These are phyloP conservation scores for Fusarium torulosum DNA, from an alignment of 2,329 filamentous ascomycete species.

Conservation along the genomic window DNA sequence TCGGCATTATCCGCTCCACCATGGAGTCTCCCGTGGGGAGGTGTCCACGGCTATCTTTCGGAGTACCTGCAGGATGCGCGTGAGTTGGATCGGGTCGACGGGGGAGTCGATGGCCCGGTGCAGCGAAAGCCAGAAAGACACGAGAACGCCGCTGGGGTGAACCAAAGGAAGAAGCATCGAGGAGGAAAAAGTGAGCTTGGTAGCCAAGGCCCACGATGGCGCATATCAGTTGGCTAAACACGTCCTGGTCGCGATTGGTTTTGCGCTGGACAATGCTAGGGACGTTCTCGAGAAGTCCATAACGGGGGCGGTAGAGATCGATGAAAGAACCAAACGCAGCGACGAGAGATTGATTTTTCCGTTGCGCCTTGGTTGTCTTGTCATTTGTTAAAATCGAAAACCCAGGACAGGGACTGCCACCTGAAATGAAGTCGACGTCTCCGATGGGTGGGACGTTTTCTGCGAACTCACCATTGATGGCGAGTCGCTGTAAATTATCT, in stretches of 20 bases:
- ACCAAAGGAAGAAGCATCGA: constrained; percentile 78
- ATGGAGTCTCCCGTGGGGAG: constrained; percentile 72
- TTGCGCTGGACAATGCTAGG: constrained; percentile 69
- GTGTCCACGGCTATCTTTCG: constrained; percentile 62
- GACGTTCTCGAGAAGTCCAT: constrained; percentile 84
- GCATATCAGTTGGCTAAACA: constrained; percentile 80
- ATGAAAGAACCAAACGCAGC: constrained; percentile 81
- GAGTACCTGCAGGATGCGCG: constrained; percentile 62
- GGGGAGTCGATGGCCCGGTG: constrained; percentile 72
- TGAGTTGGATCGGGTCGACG: constrained; percentile 71
- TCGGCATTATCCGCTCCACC: constrained; percentile 59
- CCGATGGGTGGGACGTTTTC: constrained; percentile 68
- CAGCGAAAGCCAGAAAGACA: constrained; percentile 78
- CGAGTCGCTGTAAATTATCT: constrained; percentile 72
- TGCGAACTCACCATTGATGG: constrained; percentile 64
- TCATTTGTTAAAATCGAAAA: constrained; percentile 75
- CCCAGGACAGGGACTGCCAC: constrained; percentile 82
- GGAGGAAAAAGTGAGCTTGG: constrained; percentile 74
- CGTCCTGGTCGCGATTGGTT: constrained; percentile 66
- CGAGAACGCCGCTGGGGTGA: constrained; percentile 74
- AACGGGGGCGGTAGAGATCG: constrained; percentile 81
- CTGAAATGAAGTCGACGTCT: constrained; percentile 76
- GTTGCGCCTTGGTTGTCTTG: constrained; percentile 65
- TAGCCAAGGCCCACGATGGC: constrained; percentile 82
- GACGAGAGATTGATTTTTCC: constrained; percentile 80